Evolutionary conservation across 257 asterid genomes (phyloP), one percentile per base, ranked within the genome.

Genomic region (Solanum rostratum): DNA sequence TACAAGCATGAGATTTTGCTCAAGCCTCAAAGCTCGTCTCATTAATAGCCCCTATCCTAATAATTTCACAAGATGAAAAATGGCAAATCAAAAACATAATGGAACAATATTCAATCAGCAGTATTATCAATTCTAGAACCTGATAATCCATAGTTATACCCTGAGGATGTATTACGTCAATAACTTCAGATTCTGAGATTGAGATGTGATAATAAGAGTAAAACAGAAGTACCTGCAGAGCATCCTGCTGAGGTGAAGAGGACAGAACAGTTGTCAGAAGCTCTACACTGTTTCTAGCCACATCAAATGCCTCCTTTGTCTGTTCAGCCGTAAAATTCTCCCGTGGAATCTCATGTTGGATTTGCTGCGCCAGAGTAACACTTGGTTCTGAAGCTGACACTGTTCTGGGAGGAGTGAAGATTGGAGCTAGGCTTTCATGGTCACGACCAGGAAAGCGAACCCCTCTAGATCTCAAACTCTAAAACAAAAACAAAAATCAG

Each of bases 211-310:
- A 6, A 83, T 10, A 82, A 13, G 60, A 30, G 73, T 86, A 73
- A 19, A 85, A 63, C 59, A 55, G 83, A 41, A 33, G 63, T 87
- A 95, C 99, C 98, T 97, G 88, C 57, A 95, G 93, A 88, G 94
- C 98, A 88, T 97, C 99, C 90, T 95, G 94, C 83, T 91, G 97
- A 5, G 99, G 98, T 20, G 99, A 97, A 91, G 99, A 97, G 83
- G 99, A 91, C 84, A 95, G 85, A 87, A 97, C 98, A 80, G 99
- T 95, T 87, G 92, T 85, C 74, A 97, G 95, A 84, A 97, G 97
- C 92, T 97, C 99, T 19, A 97, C 79, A 84, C 99, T 97, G 90
- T 97, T 97, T 90, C 98, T 91, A 82, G 99, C 99, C 79, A 95
- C 97, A 82, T 95, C 99, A 86, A 97, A 95, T 81, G 98, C 97